Conservation (phyloP, 2,329 filamentous ascomycete genomes). For the Emergomyces africanus region DNA sequence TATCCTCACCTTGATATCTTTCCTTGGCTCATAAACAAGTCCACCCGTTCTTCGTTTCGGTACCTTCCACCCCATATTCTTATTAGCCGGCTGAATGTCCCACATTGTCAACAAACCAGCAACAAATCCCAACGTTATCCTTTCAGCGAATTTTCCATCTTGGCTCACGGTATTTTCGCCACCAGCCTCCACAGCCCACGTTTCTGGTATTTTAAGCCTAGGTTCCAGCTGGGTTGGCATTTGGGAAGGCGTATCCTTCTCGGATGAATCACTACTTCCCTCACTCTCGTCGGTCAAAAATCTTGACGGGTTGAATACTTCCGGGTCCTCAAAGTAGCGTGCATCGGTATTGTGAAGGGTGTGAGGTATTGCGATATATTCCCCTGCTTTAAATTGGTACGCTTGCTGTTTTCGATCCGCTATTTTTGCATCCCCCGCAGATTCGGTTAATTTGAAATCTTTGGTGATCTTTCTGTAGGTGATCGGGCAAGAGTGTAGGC, state of each 20-base stretch:
- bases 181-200: conserved; percentile 33
- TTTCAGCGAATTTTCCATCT: conserved; percentile 38
- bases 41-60: conserved; percentile 38
- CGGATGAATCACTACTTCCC: conserved; percentile 23
- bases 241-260: conserved; percentile 7
- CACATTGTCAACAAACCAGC: conserved; percentile 43
- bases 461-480: conserved; percentile 30
- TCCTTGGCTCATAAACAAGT: conserved; percentile 38
- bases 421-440: conserved; percentile 24
- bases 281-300: conserved; percentile 33
- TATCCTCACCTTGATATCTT: conserved; percentile 43
- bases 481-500: conserved; percentile 31
- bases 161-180: conserved; percentile 30
- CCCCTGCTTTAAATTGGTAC: conserved; percentile 31
- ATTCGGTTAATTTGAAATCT: conserved; percentile 28
- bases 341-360: conserved; percentile 33
- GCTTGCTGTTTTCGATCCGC: conserved; percentile 20
- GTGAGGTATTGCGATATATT: conserved; percentile 33
- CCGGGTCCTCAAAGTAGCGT: conserved; percentile 28
- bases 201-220: conserved; percentile 28
- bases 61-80: conserved; percentile 36
- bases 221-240: conserved; percentile 6
- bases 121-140: conserved; percentile 37
- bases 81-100: conserved; percentile 39
- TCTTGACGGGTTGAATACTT: conserved; percentile 31